Base-by-base conservation (phyloP, 371 early-diverging fungal genomes). In the Capillidium heterosporum region DNA sequence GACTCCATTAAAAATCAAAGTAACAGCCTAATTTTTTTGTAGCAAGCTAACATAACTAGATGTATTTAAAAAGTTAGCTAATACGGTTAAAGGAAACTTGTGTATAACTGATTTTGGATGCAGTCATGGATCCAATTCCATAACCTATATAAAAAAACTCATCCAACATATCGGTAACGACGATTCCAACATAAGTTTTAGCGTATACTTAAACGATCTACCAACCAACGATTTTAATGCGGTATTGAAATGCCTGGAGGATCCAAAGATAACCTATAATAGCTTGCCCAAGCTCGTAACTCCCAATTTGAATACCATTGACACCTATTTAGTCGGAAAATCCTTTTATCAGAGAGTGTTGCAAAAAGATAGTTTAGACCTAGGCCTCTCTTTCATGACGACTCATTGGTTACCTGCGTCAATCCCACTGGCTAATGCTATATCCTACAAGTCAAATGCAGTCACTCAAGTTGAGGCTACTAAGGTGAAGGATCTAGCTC, bases 241-340 rank as follows among this genome's bases (percentile, higher is more conserved):
- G n/a, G 51, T 51, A 17, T 51, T 51, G 26, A 24, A 31, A 51
- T 51, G 51, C 51, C 51, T 51, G 13, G 29, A 51, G 8, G 51
- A 51, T 23, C 11, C 51, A 8, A 19, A 19, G 8, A 10, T 51
- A 17, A 26, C 51, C 19, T 51, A 51, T 29, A 5, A 51, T 29
- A 4, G 29, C 29, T 29, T 26, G 8, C 24, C 29, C 29, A 8
- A 26, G 29, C 51, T 17, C 24, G 32, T 5, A 5, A 51, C 3
- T 28, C n/a, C 51, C 13, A 3, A 19, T 5, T 3, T 26, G 10
- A 8, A 21, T 10, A 4, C 8, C 13, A 51, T 51, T 26, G 17
- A 19, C 17, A 24, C 24, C 5, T 24, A 51, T 51, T 21, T 51
- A 21, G 26, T 23, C 29, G 51, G 51, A 5, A 5, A 51, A 23